Evolutionary conservation across 148 eudicot genomes (phyloP).

Genomic region (Tetragonia tetragonoides): DNA sequence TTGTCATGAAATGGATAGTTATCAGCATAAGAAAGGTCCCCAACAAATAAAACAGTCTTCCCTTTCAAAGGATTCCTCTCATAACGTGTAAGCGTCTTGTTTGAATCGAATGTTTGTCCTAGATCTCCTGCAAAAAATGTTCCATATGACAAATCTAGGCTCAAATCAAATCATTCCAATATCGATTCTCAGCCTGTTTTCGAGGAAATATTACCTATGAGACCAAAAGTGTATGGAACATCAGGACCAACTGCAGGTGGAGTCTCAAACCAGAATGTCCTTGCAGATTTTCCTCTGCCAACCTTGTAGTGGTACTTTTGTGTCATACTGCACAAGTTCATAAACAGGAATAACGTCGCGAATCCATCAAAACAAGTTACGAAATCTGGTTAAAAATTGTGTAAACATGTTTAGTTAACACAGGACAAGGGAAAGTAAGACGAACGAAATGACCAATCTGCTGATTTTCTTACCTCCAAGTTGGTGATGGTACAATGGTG

Average conservation of each 20-base stretch:
- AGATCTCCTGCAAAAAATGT: slow-evolving; percentile 26
- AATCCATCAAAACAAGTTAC: neutral
- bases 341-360: neutral
- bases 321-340: slow-evolving; percentile 37
- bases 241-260: slow-evolving; percentile 77
- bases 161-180: neutral
- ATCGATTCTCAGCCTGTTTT: too few species aligned
- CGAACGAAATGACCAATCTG: neutral
- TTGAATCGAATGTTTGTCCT: slow-evolving; percentile 34
- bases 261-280: slow-evolving; percentile 70
- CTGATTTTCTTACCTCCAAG: slow-evolving; percentile 28
- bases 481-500: slow-evolving; percentile 43
- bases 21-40: slow-evolving; percentile 35
- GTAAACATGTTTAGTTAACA: neutral
- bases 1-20: slow-evolving; percentile 39
- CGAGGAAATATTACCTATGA: slow-evolving; percentile 36
- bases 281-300: slow-evolving; percentile 42
- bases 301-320: slow-evolving; percentile 56
- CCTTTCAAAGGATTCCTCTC: slow-evolving; percentile 21
- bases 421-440: neutral
- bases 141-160: neutral
- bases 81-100: slow-evolving; percentile 28
- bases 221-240: slow-evolving; percentile 68
- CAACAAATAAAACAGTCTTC: slow-evolving; percentile 24
- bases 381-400: neutral